Evolutionary conservation across 2,329 filamentous ascomycete genomes (phyloP), one percentile per base, ranked within the genome.

Genomic region (Zymoseptoria ardabiliae): DNA sequence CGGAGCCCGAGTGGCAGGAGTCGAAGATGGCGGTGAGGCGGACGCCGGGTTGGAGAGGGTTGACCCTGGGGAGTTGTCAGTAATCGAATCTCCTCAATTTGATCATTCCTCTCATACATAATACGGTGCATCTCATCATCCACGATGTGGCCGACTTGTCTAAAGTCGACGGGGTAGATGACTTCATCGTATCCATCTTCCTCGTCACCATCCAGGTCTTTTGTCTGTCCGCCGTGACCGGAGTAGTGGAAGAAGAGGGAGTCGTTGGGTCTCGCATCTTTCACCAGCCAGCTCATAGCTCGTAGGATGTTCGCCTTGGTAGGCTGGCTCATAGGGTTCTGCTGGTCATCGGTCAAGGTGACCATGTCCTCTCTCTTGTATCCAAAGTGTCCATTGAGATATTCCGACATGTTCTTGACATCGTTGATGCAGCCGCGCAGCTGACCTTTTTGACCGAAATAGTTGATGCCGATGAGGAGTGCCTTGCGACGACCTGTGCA

Each of bases 351-450:
- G 48, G 93, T 97, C 72, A 97, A 82, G 63, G 94, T 87, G 20
- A 97, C 93, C 93, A 97, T 97, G 71, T 97, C 92, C 75, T 97
- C 93, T 60, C 91, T 82, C 76, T 91, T 91, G 75, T 97, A 97
- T 28, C 89, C 89, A 74, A 95, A 97, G 71, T 91, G 86, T 74
- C 92, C 85, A 64, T 90, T 90, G 60, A 97, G 79, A 72, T 96
- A 97, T 54, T 83, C 82, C 21, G 91, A 96, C 91, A 97, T 96
- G 78, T 97, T 97, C 76, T 92, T 90, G 50, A 97, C 93, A 73
- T 97, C 93, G 72, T 97, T 97, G 79, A 97, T 97, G 72, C 93
- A 97, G 52, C 93, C 93, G 59, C 91, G 82, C 53, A 97, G 81
- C 79, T 97, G 90, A 25, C 92, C 92, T 59, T 90, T 85, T 76